Evolutionary conservation across 2,329 filamentous ascomycete species (phyloP).

Genomic region (Neophaeococcomyces aloes): DNA sequence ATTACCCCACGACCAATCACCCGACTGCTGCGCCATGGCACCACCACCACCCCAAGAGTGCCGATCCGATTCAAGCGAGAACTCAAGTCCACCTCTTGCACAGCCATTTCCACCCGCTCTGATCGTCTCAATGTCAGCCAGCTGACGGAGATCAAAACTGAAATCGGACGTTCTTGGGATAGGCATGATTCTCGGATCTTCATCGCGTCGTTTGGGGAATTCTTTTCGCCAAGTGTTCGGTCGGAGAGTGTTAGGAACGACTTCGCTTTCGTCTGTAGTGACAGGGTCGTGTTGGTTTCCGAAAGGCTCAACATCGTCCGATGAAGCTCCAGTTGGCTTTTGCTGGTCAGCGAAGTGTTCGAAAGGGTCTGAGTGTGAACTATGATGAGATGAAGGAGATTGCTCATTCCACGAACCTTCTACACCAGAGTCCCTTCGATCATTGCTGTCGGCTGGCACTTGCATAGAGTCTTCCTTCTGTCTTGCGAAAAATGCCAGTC

Average conservation of each 20-base stretch:
- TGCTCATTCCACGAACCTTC: conserved; percentile 6
- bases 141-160: conserved; percentile 19
- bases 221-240: conserved; percentile 7
- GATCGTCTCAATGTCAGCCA: conserved; percentile 19
- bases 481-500: conserved; percentile 17
- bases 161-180: conserved; percentile 15
- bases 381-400: background rate
- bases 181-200: conserved; percentile 19
- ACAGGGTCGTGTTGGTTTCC: conserved; percentile 3
- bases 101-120: conserved; percentile 21
- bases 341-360: background rate
- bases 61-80: conserved; percentile 15
- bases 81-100: conserved; percentile 16
- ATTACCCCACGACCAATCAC: background rate
- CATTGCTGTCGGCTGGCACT: background rate
- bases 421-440: conserved; percentile 1
- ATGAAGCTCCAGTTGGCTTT: background rate
- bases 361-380: background rate
- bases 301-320: too few species aligned
- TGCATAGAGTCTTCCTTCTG: background rate
- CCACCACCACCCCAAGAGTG: conserved; percentile 20
- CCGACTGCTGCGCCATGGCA: conserved; percentile 14
- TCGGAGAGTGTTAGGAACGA: conserved; percentile 12
- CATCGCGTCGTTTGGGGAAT: conserved; percentile 11
- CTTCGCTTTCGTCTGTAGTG: conserved; percentile 1